phyloP scores from a whole-genome alignment of 345 rosid species.

The Fremontodendron californicum region DNA sequence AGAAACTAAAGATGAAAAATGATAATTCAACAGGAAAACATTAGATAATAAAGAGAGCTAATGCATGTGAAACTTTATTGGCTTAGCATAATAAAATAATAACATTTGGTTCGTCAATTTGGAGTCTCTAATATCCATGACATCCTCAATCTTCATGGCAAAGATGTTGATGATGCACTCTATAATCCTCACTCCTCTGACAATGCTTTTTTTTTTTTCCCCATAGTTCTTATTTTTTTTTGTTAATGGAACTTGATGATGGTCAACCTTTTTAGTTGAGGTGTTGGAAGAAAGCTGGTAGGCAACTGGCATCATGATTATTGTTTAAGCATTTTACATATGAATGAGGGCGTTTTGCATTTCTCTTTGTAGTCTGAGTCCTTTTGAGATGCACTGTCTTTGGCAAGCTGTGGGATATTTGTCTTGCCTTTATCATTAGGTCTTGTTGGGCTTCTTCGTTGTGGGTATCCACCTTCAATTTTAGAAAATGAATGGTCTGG shows the following conservation, averaged over 20 bases:
- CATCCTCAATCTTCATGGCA: neutral
- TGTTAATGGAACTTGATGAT: neutral
- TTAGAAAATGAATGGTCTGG: neutral
- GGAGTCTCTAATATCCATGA: neutral
- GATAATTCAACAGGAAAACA: neutral
- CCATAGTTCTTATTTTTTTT: neutral
- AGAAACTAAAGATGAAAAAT: neutral
- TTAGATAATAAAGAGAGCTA: neutral
- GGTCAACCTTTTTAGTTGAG: neutral
- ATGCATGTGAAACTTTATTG: neutral
- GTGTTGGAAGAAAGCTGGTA: neutral
- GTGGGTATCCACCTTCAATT: neutral
- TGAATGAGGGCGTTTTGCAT: neutral
- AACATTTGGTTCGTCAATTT: neutral
- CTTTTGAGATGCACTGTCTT: neutral
- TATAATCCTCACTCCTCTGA: neutral
- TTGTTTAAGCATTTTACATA: neutral
- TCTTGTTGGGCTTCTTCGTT: neutral
- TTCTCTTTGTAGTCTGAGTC: neutral
- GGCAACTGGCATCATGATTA: neutral
- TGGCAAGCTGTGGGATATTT: neutral
- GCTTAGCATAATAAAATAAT: neutral
- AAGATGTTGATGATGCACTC: neutral
- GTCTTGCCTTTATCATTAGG: neutral
- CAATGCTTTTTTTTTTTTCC: neutral